Evolutionary conservation across 2,329 filamentous ascomycete genomes (phyloP).

Genomic region (Ophiostoma pallidulum): DNA sequence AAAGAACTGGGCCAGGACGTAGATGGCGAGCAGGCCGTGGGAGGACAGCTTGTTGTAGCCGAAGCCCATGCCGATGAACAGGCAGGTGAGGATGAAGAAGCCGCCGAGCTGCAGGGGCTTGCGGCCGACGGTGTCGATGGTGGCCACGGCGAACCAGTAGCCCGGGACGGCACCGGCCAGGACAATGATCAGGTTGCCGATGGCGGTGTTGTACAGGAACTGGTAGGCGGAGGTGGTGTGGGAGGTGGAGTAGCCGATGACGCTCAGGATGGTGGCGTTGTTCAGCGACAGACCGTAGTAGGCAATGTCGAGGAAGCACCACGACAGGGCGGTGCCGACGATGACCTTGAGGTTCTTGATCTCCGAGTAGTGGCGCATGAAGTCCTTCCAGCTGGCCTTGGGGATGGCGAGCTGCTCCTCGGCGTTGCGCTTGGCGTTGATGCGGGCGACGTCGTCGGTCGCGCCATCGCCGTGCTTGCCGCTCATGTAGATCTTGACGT

Average conservation of each 20-base stretch:
- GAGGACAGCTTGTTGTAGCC: slow-evolving; percentile 44
- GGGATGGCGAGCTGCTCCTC: slow-evolving; percentile 49
- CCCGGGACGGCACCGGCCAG: slow-evolving; percentile 71
- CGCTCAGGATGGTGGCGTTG: slow-evolving; percentile 60
- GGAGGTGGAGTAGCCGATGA: slow-evolving; percentile 60
- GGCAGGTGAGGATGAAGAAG: slow-evolving; percentile 50
- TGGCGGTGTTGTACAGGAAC: slow-evolving; percentile 61
- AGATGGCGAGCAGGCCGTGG: slow-evolving; percentile 45
- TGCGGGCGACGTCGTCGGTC: slow-evolving; percentile 58
- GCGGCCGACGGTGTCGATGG: slow-evolving; percentile 61
- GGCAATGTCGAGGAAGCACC: slow-evolving; percentile 62
- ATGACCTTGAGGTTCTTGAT: slow-evolving; percentile 61
- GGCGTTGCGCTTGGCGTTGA: slow-evolving; percentile 44
- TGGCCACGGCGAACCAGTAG: slow-evolving; percentile 71
- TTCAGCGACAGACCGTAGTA: slow-evolving; percentile 66
- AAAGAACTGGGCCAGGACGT: slow-evolving; percentile 49
- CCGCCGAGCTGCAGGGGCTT: slow-evolving; percentile 66
- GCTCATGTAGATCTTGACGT: slow-evolving; percentile 64
- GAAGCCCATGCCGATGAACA: slow-evolving; percentile 56
- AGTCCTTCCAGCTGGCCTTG: slow-evolving; percentile 65
- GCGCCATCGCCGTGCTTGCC: slow-evolving; percentile 49
- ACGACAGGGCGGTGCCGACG: slow-evolving; percentile 61
- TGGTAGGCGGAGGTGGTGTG: slow-evolving; percentile 51
- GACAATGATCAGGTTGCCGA: slow-evolving; percentile 71
- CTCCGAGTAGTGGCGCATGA: slow-evolving; percentile 58